phyloP scores from a whole-genome alignment of 2,329 filamentous ascomycete genomes.

The Cladorrhinum sp. region DNA sequence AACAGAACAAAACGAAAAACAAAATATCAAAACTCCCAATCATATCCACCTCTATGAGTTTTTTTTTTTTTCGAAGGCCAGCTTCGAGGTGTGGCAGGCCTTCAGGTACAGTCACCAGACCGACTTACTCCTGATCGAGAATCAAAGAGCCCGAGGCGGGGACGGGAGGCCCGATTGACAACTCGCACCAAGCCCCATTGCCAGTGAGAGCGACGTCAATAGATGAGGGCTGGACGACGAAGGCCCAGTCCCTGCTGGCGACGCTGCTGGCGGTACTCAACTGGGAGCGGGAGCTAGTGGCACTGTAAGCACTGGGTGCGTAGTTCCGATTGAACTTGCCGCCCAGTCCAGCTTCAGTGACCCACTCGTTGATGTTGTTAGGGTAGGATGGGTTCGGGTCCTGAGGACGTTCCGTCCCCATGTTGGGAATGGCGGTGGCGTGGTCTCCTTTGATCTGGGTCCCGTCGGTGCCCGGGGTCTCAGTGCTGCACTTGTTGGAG shows the following conservation, averaged over 20 bases:
- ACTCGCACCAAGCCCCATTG: conserved; percentile 15
- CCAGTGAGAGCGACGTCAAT: conserved; percentile 6
- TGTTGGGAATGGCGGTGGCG: background rate
- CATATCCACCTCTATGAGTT: background rate
- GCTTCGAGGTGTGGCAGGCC: background rate
- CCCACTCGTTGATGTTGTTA: conserved; percentile 17
- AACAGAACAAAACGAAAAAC: background rate
- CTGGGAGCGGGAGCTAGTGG: conserved; percentile 8
- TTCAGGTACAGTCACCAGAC: background rate
- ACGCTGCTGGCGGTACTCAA: conserved; percentile 14
- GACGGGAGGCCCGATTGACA: background rate
- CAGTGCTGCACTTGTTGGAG: conserved; percentile 18
- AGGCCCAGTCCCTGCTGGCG: conserved; percentile 5
- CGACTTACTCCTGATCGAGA: conserved; percentile 3
- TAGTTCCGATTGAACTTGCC: conserved; percentile 1
- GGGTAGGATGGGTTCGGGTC: background rate
- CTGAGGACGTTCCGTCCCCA: background rate
- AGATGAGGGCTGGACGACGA: background rate
- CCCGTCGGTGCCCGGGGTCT: conserved; percentile 14
- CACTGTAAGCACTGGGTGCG: background rate
- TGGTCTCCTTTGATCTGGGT: conserved; percentile 9
- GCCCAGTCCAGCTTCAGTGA: conserved; percentile 10
- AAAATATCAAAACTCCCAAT: background rate
- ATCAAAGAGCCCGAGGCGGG: background rate
- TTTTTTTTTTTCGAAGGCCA: background rate